Percentiles rank a stretch among this genome's conserved stretches.
phyloP scores from a whole-genome alignment of 164 flowering plant species.

The Santalum album region DNA sequence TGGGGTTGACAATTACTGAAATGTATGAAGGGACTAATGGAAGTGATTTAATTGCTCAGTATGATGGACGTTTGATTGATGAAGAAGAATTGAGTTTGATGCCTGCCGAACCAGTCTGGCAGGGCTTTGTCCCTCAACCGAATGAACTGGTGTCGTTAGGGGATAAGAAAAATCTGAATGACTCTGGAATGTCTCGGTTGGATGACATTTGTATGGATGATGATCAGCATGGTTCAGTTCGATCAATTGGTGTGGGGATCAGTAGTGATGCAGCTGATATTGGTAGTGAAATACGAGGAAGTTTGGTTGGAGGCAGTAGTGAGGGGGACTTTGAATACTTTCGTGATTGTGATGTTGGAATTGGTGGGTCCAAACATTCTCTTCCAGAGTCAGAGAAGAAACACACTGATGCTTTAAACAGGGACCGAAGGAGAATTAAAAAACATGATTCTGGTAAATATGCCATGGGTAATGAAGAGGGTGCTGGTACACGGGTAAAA shows the following conservation, averaged over 20 bases:
- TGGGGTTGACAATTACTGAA: conserved; percentile 49
- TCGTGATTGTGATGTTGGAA: conserved; percentile 50
- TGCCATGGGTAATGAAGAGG: too few species aligned
- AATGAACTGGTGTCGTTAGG: conserved; percentile 67
- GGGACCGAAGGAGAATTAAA: conserved; percentile 25
- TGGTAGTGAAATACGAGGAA: conserved; percentile 81
- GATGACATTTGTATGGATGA: conserved; percentile 73
- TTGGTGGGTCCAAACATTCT: conserved; percentile 35
- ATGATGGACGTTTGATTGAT: conserved; percentile 91
- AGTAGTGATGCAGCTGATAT: conserved; percentile 87
- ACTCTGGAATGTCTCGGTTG: conserved; percentile 41
- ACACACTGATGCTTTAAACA: conserved; percentile 28
- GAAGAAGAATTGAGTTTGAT: conserved; percentile 81
- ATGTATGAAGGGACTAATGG: conserved; percentile 50
- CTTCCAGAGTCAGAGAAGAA: conserved; percentile 29
- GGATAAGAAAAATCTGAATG: conserved; percentile 51
- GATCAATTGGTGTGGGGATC: conserved; percentile 97
- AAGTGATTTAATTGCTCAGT: conserved; percentile 65
- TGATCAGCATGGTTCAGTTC: conserved; percentile 87
- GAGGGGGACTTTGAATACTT: conserved; percentile 81
- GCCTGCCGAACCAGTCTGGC: conserved; percentile 96
- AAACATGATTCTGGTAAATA: too few species aligned
- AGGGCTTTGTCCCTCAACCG: conserved; percentile 88
- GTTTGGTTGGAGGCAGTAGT: conserved; percentile 77
- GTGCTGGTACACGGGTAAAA: conserved; percentile 17